Evolutionary conservation across 352 stramenopile species (phyloP).

Genomic region (Globisporangium polare): DNA sequence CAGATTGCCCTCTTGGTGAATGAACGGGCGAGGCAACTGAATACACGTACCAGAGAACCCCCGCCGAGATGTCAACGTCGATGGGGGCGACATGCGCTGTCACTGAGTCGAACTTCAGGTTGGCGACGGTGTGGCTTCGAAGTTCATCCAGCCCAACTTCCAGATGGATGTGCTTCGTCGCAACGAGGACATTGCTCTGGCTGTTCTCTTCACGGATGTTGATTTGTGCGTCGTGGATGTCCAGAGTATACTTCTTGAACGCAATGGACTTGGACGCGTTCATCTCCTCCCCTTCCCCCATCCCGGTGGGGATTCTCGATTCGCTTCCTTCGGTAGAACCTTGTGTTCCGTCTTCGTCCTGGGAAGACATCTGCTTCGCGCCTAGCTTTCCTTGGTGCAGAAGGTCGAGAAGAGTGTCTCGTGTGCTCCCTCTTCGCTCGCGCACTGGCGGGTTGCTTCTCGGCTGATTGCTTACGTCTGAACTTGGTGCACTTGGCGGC

Average conservation of each 20-base stretch:
- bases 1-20: slow-evolving; percentile 9
- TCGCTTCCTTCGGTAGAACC: slow-evolving; percentile 9
- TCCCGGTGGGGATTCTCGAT: slow-evolving; percentile 6
- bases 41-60: slow-evolving; percentile 72
- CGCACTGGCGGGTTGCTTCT: background rate
- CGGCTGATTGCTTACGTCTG: background rate
- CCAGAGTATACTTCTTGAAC: slow-evolving; percentile 70
- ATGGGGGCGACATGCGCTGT: slow-evolving; percentile 68
- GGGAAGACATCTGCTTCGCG: slow-evolving; percentile 18
- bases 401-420: slow-evolving; percentile 64
- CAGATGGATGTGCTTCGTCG: slow-evolving; percentile 75
- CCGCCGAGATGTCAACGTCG: slow-evolving; percentile 68
- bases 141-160: slow-evolving; percentile 55
- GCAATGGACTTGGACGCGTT: slow-evolving; percentile 31
- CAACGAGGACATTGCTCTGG: slow-evolving; percentile 63
- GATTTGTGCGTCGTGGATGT: slow-evolving; percentile 76
- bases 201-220: slow-evolving; percentile 68
- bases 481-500: background rate
- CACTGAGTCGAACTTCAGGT: slow-evolving; percentile 63
- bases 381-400: slow-evolving; percentile 76
- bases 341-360: slow-evolving; percentile 18
- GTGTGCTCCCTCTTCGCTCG: slow-evolving; percentile 36
- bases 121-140: slow-evolving; percentile 42
- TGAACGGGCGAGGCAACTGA: slow-evolving; percentile 2
- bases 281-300: slow-evolving; percentile 12